Conservation (phyloP, 805 yeast species). For the Candida yuanshanica region DNA sequence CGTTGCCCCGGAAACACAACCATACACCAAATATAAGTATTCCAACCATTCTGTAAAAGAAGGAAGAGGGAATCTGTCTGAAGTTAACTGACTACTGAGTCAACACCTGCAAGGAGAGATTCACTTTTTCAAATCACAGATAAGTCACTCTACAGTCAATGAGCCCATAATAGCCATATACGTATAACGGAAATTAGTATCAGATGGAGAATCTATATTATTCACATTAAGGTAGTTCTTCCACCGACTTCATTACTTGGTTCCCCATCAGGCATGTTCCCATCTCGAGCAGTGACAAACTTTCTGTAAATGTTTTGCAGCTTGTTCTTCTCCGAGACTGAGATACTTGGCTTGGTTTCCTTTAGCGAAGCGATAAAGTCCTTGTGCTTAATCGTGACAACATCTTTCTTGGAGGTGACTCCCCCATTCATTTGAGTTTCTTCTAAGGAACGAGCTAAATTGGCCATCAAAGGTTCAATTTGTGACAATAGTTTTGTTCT, state of each 20-base stretch:
- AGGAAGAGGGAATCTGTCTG: background rate
- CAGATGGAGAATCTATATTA: no score
- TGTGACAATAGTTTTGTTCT: slow-evolving; percentile 36
- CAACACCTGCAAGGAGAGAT: no score
- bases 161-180: no score
- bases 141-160: no score
- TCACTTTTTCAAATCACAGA: no score
- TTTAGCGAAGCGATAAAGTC: slow-evolving; percentile 58
- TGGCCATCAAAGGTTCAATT: slow-evolving; percentile 34
- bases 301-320: slow-evolving; percentile 59
- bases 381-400: slow-evolving; percentile 41
- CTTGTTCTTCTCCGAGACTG: slow-evolving; percentile 61
- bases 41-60: background rate
- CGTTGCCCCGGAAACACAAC: slow-evolving; percentile 1
- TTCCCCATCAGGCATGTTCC: slow-evolving; percentile 82
- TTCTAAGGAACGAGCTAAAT: slow-evolving; percentile 5
- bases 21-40: no score
- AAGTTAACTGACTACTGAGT: no score
- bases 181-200: no score
- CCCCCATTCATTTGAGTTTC: background rate
- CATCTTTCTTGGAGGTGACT: slow-evolving; percentile 13
- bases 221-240: slow-evolving; percentile 71
- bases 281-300: slow-evolving; percentile 74
- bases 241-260: slow-evolving; percentile 81
- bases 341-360: slow-evolving; percentile 89